phyloP scores from a whole-genome alignment of 352 stramenopile genomes.

The Lagenidium giganteum region DNA sequence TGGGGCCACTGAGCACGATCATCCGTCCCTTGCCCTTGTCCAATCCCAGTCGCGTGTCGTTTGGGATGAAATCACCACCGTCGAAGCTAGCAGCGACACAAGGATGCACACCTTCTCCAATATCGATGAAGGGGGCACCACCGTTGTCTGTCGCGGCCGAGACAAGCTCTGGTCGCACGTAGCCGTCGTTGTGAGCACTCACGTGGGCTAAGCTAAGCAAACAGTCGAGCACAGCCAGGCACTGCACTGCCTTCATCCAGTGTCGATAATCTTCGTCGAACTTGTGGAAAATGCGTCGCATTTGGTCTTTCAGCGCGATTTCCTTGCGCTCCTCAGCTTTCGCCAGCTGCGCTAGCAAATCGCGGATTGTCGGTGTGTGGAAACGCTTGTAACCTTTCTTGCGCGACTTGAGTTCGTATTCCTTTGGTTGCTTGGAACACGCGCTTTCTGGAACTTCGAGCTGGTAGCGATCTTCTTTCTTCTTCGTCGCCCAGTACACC shows the following conservation, averaged over 20 bases:
- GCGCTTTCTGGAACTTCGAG: slow-evolving; percentile 84
- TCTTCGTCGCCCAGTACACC: slow-evolving; percentile 89
- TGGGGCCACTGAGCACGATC: slow-evolving; percentile 94
- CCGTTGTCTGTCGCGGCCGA: slow-evolving; percentile 36
- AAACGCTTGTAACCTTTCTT: slow-evolving; percentile 90
- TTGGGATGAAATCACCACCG: slow-evolving; percentile 93
- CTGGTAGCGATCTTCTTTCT: slow-evolving; percentile 92
- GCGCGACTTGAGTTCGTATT: slow-evolving; percentile 90
- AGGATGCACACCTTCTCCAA: slow-evolving; percentile 91
- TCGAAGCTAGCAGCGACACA: slow-evolving; percentile 79
- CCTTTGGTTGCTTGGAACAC: slow-evolving; percentile 85
- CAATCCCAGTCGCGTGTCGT: slow-evolving; percentile 91
- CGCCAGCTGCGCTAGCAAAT: slow-evolving; percentile 58
- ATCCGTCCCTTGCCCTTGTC: slow-evolving; percentile 38
- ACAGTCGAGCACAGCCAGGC: slow-evolving; percentile 91
- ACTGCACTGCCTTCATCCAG: slow-evolving; percentile 90
- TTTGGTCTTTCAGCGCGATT: slow-evolving; percentile 78
- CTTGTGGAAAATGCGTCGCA: slow-evolving; percentile 89
- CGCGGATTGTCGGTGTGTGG: slow-evolving; percentile 80
- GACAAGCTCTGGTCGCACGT: slow-evolving; percentile 86
- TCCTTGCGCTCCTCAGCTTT: slow-evolving; percentile 64
- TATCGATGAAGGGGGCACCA: slow-evolving; percentile 61
- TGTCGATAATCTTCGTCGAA: slow-evolving; percentile 89
- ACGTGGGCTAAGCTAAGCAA: slow-evolving; percentile 91
- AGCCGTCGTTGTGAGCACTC: slow-evolving; percentile 87